Base-by-base conservation (phyloP, 306 rosid species). In the Chamaecrista fasciculata region DNA sequence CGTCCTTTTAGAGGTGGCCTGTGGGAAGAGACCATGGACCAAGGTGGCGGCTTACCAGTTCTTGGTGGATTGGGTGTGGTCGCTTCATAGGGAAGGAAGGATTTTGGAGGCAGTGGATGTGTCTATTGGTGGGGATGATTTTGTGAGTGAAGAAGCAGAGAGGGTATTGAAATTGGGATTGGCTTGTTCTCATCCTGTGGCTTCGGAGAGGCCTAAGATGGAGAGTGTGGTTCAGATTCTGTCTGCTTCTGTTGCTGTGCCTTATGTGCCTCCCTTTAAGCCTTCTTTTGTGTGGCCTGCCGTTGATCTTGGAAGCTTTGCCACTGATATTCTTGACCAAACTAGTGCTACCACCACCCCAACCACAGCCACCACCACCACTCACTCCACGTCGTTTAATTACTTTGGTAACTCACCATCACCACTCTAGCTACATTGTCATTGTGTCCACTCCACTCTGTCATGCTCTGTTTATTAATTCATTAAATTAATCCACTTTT, bases 231-330 rank as follows among this genome's bases (percentile, higher is more conserved):
- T 84, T 66, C 92, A 86, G 73, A 86, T 89, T 44, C 14, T 89
- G 16, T 86, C 90, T 10, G 90, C 86, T 0, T 82, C 96, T 0
- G 84, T 86, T 25, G 20, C 73, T 7, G 88, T 78, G 66, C 92
- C 92, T 56, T 18, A 39, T 29, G 86, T 89, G 1, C 83, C 90
- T 11, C 82, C 88, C 11, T 84, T 86, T 66, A 89, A 86, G 67
- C 96, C 91, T 4, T 7, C 91, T 77, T 89, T 89, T 43, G 77
- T 89, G 62, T 89, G 96, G 96, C 92, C 96, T 0, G 74, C 87
- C 1, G 20, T 74, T 67, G 71, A 60, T 15, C 26, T 66, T 0
- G 37, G n/a, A 5, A 65, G 77, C 76, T 50, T 77, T 71, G 66
- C 55, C 8, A 71, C 75, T 75, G 75, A 62, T 3, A 5, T 50